These are phyloP conservation scores for Diplodia mutila DNA, from an alignment of 2,329 filamentous ascomycete species.

Conservation along the genomic window DNA sequence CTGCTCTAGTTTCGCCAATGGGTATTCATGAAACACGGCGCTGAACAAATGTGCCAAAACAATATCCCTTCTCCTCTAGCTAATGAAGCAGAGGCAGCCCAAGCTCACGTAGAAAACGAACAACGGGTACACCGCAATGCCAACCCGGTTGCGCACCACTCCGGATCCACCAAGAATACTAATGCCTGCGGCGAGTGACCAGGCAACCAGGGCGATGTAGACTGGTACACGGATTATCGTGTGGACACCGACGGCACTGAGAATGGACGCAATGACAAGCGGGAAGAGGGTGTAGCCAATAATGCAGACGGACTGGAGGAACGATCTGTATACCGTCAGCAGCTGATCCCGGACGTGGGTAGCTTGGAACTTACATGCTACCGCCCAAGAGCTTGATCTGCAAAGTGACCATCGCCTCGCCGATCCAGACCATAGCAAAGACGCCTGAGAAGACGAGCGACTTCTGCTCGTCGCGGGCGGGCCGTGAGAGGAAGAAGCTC, in stretches of 20 bases:
- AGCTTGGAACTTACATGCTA: conserved; percentile 79
- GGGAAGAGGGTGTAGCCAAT: conserved; percentile 99
- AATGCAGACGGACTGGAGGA: conserved; percentile 96
- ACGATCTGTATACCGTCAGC: conserved; percentile 67
- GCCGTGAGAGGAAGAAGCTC: conserved; percentile 83
- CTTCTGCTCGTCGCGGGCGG: conserved; percentile 77
- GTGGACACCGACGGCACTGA: conserved; percentile 80
- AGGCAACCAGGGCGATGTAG: conserved; percentile 83
- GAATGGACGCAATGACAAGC: conserved; percentile 85
- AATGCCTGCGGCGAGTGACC: conserved; percentile 93
- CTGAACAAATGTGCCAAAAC: conserved; percentile 17
- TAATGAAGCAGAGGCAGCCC: conserved; percentile 96
- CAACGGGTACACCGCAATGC: conserved; percentile 90
- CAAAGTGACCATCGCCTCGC: conserved; percentile 93
- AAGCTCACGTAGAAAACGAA: conserved; percentile 94
- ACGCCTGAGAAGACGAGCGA: conserved; percentile 93
- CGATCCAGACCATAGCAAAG: conserved; percentile 96
- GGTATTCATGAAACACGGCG: conserved; percentile 24
- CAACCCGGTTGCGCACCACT: conserved; percentile 91
- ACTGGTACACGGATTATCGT: conserved; percentile 86
- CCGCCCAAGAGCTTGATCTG: conserved; percentile 96
- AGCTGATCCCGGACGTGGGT: not conserved
- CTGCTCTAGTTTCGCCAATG: conserved; percentile 18
- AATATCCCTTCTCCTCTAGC: conserved; percentile 55
- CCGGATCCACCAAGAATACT: conserved; percentile 96